A percentile compares a stretch with the other conserved stretches of the same genome.
Evolutionary conservation across 352 stramenopile species (phyloP).

Genomic region (Phytopythium aichiense): DNA sequence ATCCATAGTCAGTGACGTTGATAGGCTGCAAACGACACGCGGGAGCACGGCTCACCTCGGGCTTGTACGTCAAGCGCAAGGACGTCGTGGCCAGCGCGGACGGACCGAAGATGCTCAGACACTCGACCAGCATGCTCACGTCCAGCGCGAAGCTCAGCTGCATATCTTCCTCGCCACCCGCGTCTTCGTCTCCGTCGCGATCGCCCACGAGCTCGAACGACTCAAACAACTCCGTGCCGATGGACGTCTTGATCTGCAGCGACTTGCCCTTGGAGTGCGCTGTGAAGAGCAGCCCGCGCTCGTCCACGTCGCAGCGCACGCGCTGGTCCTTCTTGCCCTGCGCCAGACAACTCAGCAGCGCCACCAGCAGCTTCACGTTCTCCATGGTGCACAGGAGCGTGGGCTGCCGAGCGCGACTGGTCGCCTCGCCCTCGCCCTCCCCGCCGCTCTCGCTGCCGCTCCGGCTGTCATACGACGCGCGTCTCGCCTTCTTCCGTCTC

Average conservation of each 20-base stretch:
- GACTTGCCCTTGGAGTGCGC: constrained; percentile 82
- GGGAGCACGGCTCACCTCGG: constrained; percentile 20
- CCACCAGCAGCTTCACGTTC: constrained; percentile 76
- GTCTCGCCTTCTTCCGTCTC: constrained; percentile 6
- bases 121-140: constrained; percentile 69
- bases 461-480: background rate
- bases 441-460: constrained; percentile 15
- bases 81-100: constrained; percentile 64
- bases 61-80: constrained; percentile 65
- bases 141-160: constrained; percentile 75
- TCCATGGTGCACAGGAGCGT: constrained; percentile 52
- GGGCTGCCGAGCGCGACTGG: constrained; percentile 13
- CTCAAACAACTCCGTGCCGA: constrained; percentile 74
- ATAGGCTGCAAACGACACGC: background rate
- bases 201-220: constrained; percentile 37
- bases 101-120: constrained; percentile 75
- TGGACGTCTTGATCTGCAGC: constrained; percentile 84
- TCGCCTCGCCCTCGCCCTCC: constrained; percentile 1
- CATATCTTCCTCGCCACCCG: constrained; percentile 23
- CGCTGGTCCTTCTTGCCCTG: constrained; percentile 74
- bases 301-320: constrained; percentile 73
- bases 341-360: constrained; percentile 59
- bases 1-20: constrained; percentile 2
- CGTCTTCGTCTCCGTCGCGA: constrained; percentile 11
- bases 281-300: constrained; percentile 63